Conservation (phyloP, 1,139 yeast species). For the Sugiyamaella sp. region DNA sequence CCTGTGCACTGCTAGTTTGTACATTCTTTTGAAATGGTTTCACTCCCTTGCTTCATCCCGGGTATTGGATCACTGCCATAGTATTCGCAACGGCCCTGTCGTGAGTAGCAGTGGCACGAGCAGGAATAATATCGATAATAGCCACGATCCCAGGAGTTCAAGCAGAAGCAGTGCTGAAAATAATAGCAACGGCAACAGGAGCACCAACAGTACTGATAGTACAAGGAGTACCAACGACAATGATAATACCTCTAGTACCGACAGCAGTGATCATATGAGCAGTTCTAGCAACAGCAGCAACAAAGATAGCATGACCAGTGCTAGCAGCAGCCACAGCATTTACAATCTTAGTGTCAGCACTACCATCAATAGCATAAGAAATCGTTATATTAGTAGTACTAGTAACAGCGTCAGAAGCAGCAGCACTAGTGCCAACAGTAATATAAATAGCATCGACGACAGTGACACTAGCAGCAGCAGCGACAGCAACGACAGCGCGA, state of each 20-base stretch:
- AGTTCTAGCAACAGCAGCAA: background rate
- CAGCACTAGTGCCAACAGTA: background rate
- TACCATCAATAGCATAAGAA: too few relatives aligned
- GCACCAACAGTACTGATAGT: background rate
- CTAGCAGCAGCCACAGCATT: background rate
- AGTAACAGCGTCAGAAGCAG: background rate
- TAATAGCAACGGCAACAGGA: conserved; percentile 4
- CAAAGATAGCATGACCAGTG: background rate
- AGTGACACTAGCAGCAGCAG: background rate
- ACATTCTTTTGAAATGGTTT: conserved; percentile 50
- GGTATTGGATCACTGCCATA: conserved; percentile 30
- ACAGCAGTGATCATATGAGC: background rate
- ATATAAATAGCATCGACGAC: background rate
- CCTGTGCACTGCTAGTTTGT: conserved; percentile 46
- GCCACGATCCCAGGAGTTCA: too few relatives aligned
- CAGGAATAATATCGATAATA: too few relatives aligned
- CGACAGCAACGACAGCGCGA: background rate
- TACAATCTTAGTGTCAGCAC: too few relatives aligned
- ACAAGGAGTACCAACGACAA: background rate
- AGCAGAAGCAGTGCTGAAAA: conserved; percentile 4
- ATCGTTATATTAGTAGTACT: background rate
- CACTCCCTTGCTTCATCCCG: conserved; percentile 50
- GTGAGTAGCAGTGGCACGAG: too few relatives aligned
- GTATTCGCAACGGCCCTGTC: background rate
- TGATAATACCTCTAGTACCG: background rate